Evolutionary conservation across 768 basidiomycete species (phyloP), one percentile per base, ranked within the genome.

Genomic region (Termitomyces sp.): DNA sequence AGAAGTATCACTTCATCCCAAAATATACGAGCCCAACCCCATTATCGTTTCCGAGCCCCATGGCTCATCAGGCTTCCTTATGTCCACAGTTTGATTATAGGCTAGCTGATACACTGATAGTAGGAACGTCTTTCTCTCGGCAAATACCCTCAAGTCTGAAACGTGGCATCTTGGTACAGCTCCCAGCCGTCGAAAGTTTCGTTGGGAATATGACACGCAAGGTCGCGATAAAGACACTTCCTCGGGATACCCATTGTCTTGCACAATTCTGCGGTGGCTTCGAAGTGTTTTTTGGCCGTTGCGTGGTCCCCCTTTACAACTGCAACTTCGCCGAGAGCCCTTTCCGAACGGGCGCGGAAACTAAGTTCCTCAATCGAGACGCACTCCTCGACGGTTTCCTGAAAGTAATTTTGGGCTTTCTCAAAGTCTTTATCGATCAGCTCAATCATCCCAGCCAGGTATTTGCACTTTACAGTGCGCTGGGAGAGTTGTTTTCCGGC

Each of bases 271-370:
- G 14, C 11, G 4, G 55, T 44, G 34, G 47, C 42, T 17, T 48
- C 51, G 6, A 60, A 57, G 16, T 46, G 25, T n/a, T 32, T 34
- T 27, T 28, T 43, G 21, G 59, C 59, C 35, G 11, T 19, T 25
- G 1, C 10, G 5, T 32, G 35, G 48, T 60, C 59, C n/a, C 52
- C 44, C 16, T 52, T 25, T 1, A 54, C 17, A 5, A 54, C 8
- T 3, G 55, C 55, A 5, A 60, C 39, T 39, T 60, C 59, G 8
- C 59, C 55, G 16, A 60, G 47, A 2, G 41, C 59, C 10, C 59
- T 47, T 34, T 43, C n/a, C 3, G 59, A 47, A 17, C 25, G 46
- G 10, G 59, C 55, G 2, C 19, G 34, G 19, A 44, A 43, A 11
- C 10, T 5, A 5, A 43, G 16, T 21, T 60, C 45, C 28, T 25